Percentiles rank a stretch among this genome's conserved stretches.
phyloP scores from a whole-genome alignment of 306 rosid species.

The Carpinus fangiana region DNA sequence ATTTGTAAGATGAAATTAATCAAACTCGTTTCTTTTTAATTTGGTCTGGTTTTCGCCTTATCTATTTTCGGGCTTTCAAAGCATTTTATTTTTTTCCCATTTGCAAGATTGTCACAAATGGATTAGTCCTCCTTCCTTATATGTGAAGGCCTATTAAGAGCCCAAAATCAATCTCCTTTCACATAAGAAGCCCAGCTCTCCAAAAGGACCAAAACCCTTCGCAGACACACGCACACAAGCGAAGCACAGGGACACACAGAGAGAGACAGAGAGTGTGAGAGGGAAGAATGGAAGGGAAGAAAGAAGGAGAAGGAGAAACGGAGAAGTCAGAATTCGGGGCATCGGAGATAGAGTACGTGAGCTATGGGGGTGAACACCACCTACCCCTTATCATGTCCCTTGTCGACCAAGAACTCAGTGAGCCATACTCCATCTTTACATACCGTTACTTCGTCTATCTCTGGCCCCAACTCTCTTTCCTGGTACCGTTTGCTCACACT shows the following conservation, averaged over 20 bases:
- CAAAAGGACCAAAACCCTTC: constrained; percentile 2
- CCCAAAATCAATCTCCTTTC: background rate
- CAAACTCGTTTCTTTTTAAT: too few relatives aligned
- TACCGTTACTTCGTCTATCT: constrained; percentile 93
- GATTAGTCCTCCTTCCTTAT: background rate
- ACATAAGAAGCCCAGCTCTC: background rate
- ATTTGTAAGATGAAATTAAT: too few relatives aligned
- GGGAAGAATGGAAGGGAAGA: constrained; percentile 25
- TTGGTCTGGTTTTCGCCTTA: too few relatives aligned
- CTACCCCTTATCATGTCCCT: constrained; percentile 86
- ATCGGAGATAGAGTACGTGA: constrained; percentile 74
- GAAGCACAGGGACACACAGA: background rate
- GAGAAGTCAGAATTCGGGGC: constrained; percentile 41
- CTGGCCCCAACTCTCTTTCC: constrained; percentile 94
- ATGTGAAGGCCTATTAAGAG: background rate
- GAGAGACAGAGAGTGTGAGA: background rate
- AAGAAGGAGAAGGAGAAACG: constrained; percentile 24
- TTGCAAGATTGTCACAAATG: background rate
- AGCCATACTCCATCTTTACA: constrained; percentile 97
- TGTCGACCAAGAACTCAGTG: constrained; percentile 92
- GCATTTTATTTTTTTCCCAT: too few relatives aligned
- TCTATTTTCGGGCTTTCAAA: background rate
- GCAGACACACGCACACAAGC: background rate
- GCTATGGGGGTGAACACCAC: constrained; percentile 88
- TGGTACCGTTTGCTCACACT: constrained; percentile 42